Evolutionary conservation across 192 early-diverging fungal species (phyloP), one percentile per base, ranked within the genome.

Genomic region (Backusella circina): DNA sequence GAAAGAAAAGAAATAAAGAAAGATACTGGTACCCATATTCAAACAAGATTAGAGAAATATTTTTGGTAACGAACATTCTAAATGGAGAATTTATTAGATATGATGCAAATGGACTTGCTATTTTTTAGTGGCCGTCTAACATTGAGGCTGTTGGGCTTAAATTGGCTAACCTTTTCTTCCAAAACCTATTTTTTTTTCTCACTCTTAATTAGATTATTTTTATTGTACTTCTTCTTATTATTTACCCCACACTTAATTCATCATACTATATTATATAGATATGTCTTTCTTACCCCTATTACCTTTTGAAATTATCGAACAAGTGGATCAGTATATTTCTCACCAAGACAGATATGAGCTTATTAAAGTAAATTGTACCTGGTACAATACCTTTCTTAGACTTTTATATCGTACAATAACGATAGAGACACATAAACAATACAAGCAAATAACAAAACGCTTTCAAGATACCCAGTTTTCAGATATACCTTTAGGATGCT

Each of bases 261-360:
- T 28, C 8, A 61, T 61, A 47, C 5, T 47, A 47, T 28, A 57
- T 10, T 10, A 57, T 28, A 28, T 57, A 41, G 2, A 23, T 28
- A 61, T 61, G 54, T 61, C 54, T 26, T 61, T 61, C 23, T 28
- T 61, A 61, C 54, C 54, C 54, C 26, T 61, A 10, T 12, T 61
- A 61, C 54, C 54, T 61, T 61, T 61, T 61, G 54, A 61, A 28
- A 61, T 61, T 61, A 61, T 61, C 21, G 54, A 61, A 61, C 23
- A 61, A 28, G 54, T 61, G 28, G 54, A 61, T 28, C 54, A 61
- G 12, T 61, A 61, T 12, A 61, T 61, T 28, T 61, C 54, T 28
- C 54, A 13, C 10, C 54, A 61, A 28, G 54, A 61, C 26, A 23
- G 54, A 61, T 61, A 61, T 61, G 54, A 61, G 23, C 54, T 61